Evolutionary conservation across 2,329 filamentous ascomycete species (phyloP).

Genomic region (Fusarium avenaceum): DNA sequence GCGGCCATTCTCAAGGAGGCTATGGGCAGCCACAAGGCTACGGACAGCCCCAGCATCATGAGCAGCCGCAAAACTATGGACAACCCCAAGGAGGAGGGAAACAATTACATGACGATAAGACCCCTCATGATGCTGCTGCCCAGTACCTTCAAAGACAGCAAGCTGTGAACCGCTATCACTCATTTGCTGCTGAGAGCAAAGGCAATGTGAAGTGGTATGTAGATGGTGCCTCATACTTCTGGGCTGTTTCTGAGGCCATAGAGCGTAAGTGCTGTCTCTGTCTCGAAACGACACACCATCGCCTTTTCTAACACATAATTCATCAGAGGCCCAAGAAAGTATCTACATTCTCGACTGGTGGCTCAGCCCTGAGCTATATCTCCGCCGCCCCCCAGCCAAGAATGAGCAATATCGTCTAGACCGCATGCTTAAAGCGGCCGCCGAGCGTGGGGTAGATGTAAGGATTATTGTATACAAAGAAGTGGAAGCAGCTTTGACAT

Average conservation of each 20-base stretch:
- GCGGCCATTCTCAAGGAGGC: slow-evolving; percentile 13
- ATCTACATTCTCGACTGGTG: slow-evolving; percentile 94
- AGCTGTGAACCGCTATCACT: slow-evolving; percentile 68
- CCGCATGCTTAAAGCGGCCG: slow-evolving; percentile 83
- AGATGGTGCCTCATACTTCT: slow-evolving; percentile 87
- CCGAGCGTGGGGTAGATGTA: slow-evolving; percentile 85
- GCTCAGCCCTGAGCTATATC: slow-evolving; percentile 89
- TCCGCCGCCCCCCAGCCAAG: slow-evolving; percentile 83
- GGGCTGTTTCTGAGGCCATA: slow-evolving; percentile 83
- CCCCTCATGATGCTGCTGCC: slow-evolving; percentile 18
- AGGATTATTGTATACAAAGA: slow-evolving; percentile 95
- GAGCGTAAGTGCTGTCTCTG: slow-evolving; percentile 63
- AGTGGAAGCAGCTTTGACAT: slow-evolving; percentile 82
- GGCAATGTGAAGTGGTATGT: slow-evolving; percentile 91
- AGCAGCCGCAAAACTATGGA: slow-evolving; percentile 1
- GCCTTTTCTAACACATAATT: slow-evolving; percentile 21
- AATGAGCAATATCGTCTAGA: slow-evolving; percentile 89
- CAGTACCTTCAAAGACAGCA: slow-evolving; percentile 58
- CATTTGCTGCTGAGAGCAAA: slow-evolving; percentile 79
- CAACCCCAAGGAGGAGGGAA: slow-evolving; percentile 12
- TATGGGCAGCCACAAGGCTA: slow-evolving; percentile 7
- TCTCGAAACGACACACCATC: neutral
- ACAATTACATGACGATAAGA: slow-evolving; percentile 1
- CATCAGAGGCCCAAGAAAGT: slow-evolving; percentile 74
- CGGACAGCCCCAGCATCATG: slow-evolving; percentile 1